Percentiles rank a stretch among this genome's conserved stretches.
phyloP scores from a whole-genome alignment of 2,329 filamentous ascomycete species.

The Diaporthe ampelina region DNA sequence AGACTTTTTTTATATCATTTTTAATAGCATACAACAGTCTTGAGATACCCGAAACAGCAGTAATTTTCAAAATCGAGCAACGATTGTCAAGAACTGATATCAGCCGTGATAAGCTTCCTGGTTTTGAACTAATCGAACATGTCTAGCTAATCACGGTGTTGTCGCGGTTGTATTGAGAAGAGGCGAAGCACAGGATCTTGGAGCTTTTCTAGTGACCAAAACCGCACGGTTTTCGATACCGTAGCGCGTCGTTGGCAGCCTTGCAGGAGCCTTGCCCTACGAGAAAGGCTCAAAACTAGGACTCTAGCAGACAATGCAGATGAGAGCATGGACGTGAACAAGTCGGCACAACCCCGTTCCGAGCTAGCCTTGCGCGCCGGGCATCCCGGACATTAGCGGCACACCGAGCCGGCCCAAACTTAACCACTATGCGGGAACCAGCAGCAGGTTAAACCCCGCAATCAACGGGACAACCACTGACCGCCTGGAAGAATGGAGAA shows the following conservation, averaged over 20 bases:
- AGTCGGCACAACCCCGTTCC: conserved; percentile 19
- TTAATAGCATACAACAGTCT: conserved; percentile 4
- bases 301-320: background rate
- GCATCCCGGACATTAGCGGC: conserved; percentile 21
- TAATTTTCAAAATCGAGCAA: background rate
- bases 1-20: background rate
- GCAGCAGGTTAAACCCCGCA: too few relatives aligned
- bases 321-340: background rate
- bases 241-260: background rate
- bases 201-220: too few relatives aligned
- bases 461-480: background rate
- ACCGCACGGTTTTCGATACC: background rate
- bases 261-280: background rate
- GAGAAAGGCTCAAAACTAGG: background rate
- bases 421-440: background rate
- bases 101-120: background rate
- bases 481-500: background rate
- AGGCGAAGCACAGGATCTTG: too few relatives aligned
- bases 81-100: background rate
- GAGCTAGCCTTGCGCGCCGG: conserved; percentile 7
- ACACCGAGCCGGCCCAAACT: conserved; percentile 11
- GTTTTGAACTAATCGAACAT: background rate
- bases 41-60: conserved; percentile 8
- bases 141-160: too few relatives aligned
- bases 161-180: too few relatives aligned